Conservation (phyloP, 176 grass and related monocot genomes). For the Triticum urartu region DNA sequence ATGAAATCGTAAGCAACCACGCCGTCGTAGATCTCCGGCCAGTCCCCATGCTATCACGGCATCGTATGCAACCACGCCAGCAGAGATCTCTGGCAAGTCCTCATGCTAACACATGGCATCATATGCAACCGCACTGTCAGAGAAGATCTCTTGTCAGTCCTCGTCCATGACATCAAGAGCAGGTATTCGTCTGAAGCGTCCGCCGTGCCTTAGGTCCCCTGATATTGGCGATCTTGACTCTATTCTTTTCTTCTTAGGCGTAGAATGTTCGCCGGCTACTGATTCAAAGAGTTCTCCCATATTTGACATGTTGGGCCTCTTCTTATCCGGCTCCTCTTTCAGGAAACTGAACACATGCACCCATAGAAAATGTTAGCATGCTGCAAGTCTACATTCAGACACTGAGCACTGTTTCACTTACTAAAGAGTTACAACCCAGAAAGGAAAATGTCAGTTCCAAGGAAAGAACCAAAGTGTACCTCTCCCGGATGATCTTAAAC, state of each 20-base stretch:
- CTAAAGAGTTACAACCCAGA: neutral
- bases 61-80: neutral
- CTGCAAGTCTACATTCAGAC: neutral
- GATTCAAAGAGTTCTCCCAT: conserved; percentile 83
- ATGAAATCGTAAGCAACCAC: neutral
- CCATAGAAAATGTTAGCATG: conserved; percentile 4
- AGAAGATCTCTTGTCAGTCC: conserved; percentile 30
- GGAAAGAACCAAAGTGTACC: conserved; percentile 37
- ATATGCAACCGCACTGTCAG: neutral
- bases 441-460: neutral
- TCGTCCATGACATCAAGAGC: conserved; percentile 61
- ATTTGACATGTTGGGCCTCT: conserved; percentile 57
- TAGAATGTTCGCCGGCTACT: conserved; percentile 39
- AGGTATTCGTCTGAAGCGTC: conserved; percentile 68
- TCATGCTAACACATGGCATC: neutral
- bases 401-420: neutral
- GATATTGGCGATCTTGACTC: conserved; percentile 27
- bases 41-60: conserved; percentile 29
- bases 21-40: neutral
- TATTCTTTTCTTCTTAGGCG: conserved; percentile 60
- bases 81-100: conserved; percentile 19
- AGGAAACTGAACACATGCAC: conserved; percentile 49
- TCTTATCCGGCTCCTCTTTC: conserved; percentile 71
- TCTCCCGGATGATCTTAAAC: conserved; percentile 76
- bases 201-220: conserved; percentile 34